A percentile compares a stretch with the other conserved stretches of the same genome.
These are phyloP conservation scores for Blepharisma stoltei DNA, from an alignment of 73 alveolate genomes.

Conservation along the genomic window DNA sequence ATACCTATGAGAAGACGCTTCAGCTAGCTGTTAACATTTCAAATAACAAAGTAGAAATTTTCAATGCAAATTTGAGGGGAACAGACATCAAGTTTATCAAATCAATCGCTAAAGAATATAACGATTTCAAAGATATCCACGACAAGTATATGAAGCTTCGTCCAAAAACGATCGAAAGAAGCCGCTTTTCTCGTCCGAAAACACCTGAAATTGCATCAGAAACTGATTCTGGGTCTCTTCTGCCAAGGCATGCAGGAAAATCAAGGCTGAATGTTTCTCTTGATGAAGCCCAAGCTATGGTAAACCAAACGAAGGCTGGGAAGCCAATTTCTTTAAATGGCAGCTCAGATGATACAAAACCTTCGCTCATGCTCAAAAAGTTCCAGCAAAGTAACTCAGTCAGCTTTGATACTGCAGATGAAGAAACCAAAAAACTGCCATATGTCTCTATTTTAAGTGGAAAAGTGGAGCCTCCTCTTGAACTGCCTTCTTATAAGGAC, in stretches of 20 bases:
- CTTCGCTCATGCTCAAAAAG: not conserved
- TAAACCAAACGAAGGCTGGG: not conserved
- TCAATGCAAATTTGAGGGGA: not conserved
- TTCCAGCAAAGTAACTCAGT: not conserved
- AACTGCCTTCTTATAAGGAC: not conserved
- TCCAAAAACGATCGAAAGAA: not conserved
- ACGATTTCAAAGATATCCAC: not conserved
- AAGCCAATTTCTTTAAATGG: not conserved
- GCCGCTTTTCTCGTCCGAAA: not conserved
- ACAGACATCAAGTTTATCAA: conserved; percentile 12
- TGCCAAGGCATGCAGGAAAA: conserved; percentile 1
- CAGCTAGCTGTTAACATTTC: not conserved
- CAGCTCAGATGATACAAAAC: not conserved
- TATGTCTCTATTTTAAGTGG: conserved; percentile 20
- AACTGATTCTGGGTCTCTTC: not conserved
- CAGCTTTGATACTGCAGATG: not conserved
- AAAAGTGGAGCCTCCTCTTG: not conserved
- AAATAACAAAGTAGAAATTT: not conserved
- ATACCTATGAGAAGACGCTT: not conserved
- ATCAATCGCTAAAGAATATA: not conserved
- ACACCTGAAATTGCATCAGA: not conserved
- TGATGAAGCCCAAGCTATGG: not conserved
- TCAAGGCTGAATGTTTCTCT: not conserved
- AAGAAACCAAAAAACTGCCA: not conserved
- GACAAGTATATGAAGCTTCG: not conserved